phyloP scores from a whole-genome alignment of 768 basidiomycete genomes.

The Tricholoma bakamatsutake region DNA sequence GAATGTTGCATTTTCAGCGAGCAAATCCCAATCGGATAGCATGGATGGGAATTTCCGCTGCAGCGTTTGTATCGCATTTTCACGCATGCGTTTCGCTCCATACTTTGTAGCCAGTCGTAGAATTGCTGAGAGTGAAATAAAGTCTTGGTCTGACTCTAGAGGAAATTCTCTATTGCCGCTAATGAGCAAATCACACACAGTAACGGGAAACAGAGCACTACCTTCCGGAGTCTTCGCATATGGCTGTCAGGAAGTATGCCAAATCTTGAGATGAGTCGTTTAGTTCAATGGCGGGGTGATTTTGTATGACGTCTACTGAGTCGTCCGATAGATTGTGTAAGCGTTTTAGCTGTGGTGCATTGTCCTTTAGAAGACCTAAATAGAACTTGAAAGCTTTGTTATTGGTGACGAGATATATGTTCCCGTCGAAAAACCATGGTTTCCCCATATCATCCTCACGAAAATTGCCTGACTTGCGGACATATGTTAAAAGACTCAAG shows the following conservation, averaged over 20 bases:
- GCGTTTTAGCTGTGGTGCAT: slow-evolving; percentile 1
- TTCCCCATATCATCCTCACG: slow-evolving; percentile 10
- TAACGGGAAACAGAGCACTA: not conserved
- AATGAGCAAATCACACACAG: not conserved
- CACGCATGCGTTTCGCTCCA: slow-evolving; percentile 7
- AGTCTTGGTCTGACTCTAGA: slow-evolving; percentile 5
- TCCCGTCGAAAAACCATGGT: slow-evolving; percentile 10
- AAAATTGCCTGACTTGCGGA: not conserved
- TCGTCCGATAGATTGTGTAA: slow-evolving; percentile 12
- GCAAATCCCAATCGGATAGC: slow-evolving; percentile 8
- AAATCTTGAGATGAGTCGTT: slow-evolving; percentile 5
- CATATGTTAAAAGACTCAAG: not conserved
- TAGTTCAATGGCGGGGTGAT: slow-evolving; percentile 5
- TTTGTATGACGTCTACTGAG: slow-evolving; percentile 10
- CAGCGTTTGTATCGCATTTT: slow-evolving; percentile 8
- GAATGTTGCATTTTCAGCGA: not conserved
- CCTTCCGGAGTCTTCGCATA: not conserved
- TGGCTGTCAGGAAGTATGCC: slow-evolving; percentile 8
- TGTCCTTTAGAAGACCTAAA: slow-evolving; percentile 3
- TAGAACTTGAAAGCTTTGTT: slow-evolving; percentile 9
- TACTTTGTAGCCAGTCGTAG: slow-evolving; percentile 10
- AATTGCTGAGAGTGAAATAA: slow-evolving; percentile 5
- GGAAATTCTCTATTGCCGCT: not conserved
- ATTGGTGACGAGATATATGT: slow-evolving; percentile 11
- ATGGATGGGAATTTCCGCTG: slow-evolving; percentile 12